Conservation (phyloP, 305 asterid species). For the Monarda citriodora region DNA sequence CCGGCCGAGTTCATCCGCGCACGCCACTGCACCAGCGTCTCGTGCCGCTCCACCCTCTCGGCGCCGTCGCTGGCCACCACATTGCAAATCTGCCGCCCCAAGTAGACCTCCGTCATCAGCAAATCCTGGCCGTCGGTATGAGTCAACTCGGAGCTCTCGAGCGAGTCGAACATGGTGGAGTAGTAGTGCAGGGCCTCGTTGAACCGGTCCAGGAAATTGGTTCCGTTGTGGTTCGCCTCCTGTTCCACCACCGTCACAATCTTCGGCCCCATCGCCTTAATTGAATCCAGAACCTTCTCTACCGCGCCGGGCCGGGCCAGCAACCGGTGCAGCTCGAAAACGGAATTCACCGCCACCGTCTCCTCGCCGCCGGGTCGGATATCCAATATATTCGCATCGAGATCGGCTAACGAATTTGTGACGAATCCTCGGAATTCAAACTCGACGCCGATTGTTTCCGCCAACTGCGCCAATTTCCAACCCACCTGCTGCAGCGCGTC, state of each 20-base stretch:
- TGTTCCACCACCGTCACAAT: constrained; percentile 76
- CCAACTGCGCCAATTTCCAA: constrained; percentile 75
- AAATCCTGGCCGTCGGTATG: constrained; percentile 52
- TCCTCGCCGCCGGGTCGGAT: constrained; percentile 44
- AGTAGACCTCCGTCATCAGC: constrained; percentile 73
- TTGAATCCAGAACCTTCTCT: constrained; percentile 52
- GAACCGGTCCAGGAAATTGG: constrained; percentile 62
- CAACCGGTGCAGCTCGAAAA: constrained; percentile 68
- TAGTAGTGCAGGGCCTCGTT: constrained; percentile 81
- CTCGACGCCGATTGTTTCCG: constrained; percentile 62
- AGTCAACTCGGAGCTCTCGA: constrained; percentile 61
- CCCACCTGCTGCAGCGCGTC: constrained; percentile 81
- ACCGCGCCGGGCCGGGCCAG: constrained; percentile 47
- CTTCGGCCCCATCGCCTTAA: constrained; percentile 56
- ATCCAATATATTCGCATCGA: constrained; percentile 54
- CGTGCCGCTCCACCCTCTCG: constrained; percentile 79
- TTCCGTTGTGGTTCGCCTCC: constrained; percentile 73
- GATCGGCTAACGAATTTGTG: constrained; percentile 70
- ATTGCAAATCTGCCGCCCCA: constrained; percentile 81
- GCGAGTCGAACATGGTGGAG: constrained; percentile 87
- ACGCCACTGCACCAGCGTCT: constrained; percentile 73
- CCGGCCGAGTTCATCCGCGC: constrained; percentile 54
- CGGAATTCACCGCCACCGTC: constrained; percentile 75
- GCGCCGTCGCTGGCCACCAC: constrained; percentile 77
- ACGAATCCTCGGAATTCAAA: constrained; percentile 77